These are phyloP conservation scores for Camellia oleifera DNA, from an alignment of 179 eudicot species.

Conservation along the genomic window DNA sequence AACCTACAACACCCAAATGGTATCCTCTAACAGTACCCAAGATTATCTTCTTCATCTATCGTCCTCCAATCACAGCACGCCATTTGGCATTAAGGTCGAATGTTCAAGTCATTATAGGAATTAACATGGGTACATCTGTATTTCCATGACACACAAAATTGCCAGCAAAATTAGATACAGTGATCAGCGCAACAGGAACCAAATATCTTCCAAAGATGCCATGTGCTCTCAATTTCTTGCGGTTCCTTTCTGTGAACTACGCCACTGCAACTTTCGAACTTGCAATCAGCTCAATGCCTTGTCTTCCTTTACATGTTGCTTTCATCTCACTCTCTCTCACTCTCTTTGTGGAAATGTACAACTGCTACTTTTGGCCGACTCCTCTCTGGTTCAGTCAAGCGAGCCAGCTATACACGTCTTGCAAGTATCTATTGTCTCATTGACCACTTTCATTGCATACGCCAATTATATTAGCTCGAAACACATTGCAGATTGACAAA, in stretches of 20 bases:
- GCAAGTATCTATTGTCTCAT: neutral
- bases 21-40: constrained; percentile 2
- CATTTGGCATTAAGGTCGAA: neutral
- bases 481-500: neutral
- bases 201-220: neutral
- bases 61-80: constrained; percentile 12
- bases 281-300: constrained; percentile 17
- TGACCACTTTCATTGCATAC: neutral
- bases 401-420: constrained; percentile 4
- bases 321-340: neutral
- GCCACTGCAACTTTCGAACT: constrained; percentile 15
- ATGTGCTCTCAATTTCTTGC: neutral
- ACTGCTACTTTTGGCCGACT: neutral
- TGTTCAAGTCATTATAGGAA: neutral
- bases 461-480: neutral
- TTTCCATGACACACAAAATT: neutral
- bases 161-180: constrained; percentile 6
- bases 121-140: neutral
- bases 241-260: neutral
- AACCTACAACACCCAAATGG: constrained; percentile 12
- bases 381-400: constrained; percentile 9
- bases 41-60: constrained; percentile 13
- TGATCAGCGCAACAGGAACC: constrained; percentile 10
- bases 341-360: constrained; percentile 8
- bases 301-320: constrained; percentile 20